Evolutionary conservation across 495 filamentous ascomycete genomes (phyloP).

Genomic region (Amniculicola lignicola): DNA sequence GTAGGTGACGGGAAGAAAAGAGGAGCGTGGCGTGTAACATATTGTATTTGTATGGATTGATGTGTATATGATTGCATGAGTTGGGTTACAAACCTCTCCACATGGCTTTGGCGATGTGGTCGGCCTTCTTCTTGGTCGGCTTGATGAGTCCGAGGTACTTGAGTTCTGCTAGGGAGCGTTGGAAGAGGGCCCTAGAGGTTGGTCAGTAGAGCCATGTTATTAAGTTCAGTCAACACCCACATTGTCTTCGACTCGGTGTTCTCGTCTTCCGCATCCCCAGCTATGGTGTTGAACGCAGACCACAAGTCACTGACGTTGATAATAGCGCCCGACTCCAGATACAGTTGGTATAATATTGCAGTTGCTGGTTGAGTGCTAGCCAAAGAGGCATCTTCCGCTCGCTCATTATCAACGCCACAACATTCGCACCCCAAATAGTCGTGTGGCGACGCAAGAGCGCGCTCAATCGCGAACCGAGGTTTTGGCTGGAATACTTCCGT

Average conservation of each 20-base stretch:
- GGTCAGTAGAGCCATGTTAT: slow-evolving; percentile 31
- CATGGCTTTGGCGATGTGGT: slow-evolving; percentile 79
- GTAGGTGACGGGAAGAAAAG: not conserved
- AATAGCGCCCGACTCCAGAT: slow-evolving; percentile 80
- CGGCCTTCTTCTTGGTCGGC: slow-evolving; percentile 81
- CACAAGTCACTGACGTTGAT: slow-evolving; percentile 89
- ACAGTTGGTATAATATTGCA: slow-evolving; percentile 84
- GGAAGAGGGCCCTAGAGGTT: slow-evolving; percentile 61
- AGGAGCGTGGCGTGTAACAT: not conserved
- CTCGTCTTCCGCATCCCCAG: slow-evolving; percentile 61
- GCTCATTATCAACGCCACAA: slow-evolving; percentile 49
- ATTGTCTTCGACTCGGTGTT: slow-evolving; percentile 44
- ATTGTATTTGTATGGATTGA: not conserved
- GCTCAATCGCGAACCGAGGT: slow-evolving; percentile 73
- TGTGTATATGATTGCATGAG: slow-evolving; percentile 1
- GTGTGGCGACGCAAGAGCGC: slow-evolving; percentile 73
- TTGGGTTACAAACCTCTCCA: slow-evolving; percentile 62
- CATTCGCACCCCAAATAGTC: slow-evolving; percentile 81
- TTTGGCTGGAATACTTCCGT: slow-evolving; percentile 79
- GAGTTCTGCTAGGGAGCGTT: slow-evolving; percentile 77
- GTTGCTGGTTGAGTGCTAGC: slow-evolving; percentile 69
- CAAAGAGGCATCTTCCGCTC: slow-evolving; percentile 35
- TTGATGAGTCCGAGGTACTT: slow-evolving; percentile 83
- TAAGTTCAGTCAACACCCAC: slow-evolving; percentile 16
- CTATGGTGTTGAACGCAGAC: slow-evolving; percentile 77